Conservation (phyloP, 305 asterid genomes). For the Euphrasia arctica region DNA sequence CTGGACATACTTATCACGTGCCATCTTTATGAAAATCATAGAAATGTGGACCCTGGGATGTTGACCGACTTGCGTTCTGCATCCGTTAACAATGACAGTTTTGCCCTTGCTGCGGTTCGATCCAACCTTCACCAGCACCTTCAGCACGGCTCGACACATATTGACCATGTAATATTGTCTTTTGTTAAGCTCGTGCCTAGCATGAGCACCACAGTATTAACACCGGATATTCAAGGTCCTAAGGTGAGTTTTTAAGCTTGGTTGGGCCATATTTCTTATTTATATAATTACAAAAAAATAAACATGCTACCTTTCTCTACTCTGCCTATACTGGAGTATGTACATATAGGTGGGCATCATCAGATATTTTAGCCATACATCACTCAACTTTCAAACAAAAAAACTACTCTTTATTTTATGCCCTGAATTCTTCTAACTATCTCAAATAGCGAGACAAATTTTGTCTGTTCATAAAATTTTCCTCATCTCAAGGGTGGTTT, state of each 20-base stretch:
- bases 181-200: conserved; percentile 50
- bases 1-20: conserved; percentile 78
- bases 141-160: conserved; percentile 50
- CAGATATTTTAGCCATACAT: too few relatives aligned
- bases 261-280: conserved; percentile 2
- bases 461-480: too few relatives aligned
- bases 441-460: too few relatives aligned
- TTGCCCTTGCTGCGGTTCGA: conserved; percentile 81
- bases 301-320: too few relatives aligned
- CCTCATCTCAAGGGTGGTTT: too few relatives aligned
- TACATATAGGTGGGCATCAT: too few relatives aligned
- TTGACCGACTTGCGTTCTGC: conserved; percentile 93
- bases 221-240: conserved; percentile 68
- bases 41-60: conserved; percentile 82
- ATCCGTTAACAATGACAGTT: conserved; percentile 82
- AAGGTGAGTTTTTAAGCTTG: conserved; percentile 47
- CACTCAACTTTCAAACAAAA: too few relatives aligned
- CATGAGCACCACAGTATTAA: conserved; percentile 38
- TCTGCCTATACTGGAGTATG: too few relatives aligned
- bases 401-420: too few relatives aligned
- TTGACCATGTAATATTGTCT: conserved; percentile 50
- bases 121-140: conserved; percentile 69
- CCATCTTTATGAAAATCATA: conserved; percentile 72
- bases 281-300: not conserved
- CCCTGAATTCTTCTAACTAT: too few relatives aligned